Evolutionary conservation across 441 rosid species (phyloP).

Genomic region (Aleurites moluccanus): DNA sequence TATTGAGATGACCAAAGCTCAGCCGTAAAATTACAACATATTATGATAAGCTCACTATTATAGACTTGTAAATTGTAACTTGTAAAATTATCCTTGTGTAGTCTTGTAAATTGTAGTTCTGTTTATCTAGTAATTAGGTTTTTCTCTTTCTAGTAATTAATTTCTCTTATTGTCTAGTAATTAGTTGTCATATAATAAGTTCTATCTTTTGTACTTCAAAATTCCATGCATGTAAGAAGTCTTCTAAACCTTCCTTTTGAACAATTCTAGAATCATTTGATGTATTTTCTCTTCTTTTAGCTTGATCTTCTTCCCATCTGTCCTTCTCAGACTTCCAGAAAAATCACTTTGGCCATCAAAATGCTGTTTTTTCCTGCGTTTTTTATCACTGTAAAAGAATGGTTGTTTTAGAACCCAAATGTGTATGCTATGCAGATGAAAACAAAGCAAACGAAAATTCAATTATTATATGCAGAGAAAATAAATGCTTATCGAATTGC

Average conservation of each 20-base stretch:
- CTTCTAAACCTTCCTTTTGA: slow-evolving; percentile 61
- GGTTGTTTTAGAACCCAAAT: slow-evolving; percentile 6
- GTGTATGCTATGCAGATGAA: background rate
- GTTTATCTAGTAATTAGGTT: no score
- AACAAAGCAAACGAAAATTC: background rate
- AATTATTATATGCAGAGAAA: background rate
- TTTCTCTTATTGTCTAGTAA: no score
- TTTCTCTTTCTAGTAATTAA: no score
- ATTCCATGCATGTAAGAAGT: no score
- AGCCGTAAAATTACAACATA: no score
- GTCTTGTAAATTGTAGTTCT: no score
- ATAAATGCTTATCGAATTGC: background rate
- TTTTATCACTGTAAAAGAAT: slow-evolving; percentile 47
- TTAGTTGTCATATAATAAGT: no score
- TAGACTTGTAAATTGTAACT: no score
- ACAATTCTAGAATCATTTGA: slow-evolving; percentile 42
- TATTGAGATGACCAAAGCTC: no score
- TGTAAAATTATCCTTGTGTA: no score
- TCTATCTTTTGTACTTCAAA: no score
- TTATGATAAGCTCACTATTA: no score
- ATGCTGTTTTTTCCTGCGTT: slow-evolving; percentile 49
- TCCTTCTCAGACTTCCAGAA: slow-evolving; percentile 53
- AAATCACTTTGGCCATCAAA: slow-evolving; percentile 55
- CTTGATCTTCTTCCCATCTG: slow-evolving; percentile 49
- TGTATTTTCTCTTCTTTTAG: slow-evolving; percentile 43